Conservation (phyloP, 345 rosid species). For the Pseudoturritis turrita region DNA sequence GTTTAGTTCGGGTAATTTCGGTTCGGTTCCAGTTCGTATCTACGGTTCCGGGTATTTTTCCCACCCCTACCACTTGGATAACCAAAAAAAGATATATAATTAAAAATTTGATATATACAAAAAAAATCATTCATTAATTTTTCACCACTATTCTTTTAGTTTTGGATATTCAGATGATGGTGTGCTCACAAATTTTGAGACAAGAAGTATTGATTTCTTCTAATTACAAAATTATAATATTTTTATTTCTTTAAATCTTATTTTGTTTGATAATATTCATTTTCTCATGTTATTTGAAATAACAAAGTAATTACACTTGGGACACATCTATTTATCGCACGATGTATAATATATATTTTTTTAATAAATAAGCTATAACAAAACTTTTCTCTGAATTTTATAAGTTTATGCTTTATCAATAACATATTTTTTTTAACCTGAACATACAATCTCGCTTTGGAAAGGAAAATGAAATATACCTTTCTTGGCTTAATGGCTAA, state of each 20-base stretch:
- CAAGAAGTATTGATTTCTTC: no score
- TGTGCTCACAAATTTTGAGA: neutral
- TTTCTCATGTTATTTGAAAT: no score
- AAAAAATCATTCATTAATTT: no score
- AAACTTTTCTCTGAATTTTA: neutral
- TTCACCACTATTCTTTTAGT: neutral
- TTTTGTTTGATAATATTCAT: neutral
- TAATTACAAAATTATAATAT: no score
- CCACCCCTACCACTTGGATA: neutral
- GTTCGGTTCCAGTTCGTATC: no score
- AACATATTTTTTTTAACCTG: neutral
- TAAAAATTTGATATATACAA: neutral
- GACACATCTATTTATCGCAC: no score
- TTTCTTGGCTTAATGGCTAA: neutral
- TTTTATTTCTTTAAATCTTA: neutral
- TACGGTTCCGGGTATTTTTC: no score
- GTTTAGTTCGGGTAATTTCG: no score
- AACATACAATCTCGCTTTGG: neutral
- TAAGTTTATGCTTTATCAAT: neutral
- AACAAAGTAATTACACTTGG: no score
- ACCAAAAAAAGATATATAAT: neutral
- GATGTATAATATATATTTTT: no score
- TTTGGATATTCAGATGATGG: neutral
- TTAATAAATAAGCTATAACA: neutral
- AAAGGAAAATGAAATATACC: neutral